Evolutionary conservation across 73 alveolate species (phyloP).

Genomic region (Tetrahymena elliotti): DNA sequence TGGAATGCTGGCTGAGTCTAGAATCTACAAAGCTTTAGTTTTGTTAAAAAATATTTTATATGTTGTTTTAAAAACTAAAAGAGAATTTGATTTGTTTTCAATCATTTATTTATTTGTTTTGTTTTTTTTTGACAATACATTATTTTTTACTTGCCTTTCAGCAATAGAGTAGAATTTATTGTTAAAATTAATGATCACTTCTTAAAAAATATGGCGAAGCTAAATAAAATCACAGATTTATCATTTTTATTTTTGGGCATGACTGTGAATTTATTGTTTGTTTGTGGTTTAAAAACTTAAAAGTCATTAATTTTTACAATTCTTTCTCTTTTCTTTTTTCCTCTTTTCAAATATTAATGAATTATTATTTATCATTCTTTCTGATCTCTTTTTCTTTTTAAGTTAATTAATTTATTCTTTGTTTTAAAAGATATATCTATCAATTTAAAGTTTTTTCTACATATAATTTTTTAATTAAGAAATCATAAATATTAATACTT

Average conservation of each 20-base stretch:
- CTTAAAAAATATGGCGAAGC: background rate
- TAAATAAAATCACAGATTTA: background rate
- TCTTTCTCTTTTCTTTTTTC: background rate
- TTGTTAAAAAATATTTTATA: background rate
- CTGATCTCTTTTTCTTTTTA: background rate
- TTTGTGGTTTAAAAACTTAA: background rate
- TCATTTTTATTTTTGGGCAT: background rate
- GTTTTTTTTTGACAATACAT: background rate
- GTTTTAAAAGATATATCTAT: no score
- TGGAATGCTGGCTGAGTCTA: background rate
- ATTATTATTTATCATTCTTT: background rate
- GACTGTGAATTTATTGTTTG: background rate
- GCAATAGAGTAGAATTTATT: background rate
- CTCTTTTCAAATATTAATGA: background rate
- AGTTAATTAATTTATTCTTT: no score
- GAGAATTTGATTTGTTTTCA: background rate
- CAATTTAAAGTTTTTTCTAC: no score
- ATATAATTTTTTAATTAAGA: no score
- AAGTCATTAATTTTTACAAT: background rate
- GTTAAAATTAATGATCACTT: background rate
- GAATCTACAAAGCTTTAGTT: background rate
- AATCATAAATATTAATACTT: no score
- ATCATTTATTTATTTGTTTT: background rate
- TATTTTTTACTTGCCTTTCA: background rate
- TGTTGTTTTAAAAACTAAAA: background rate